Evolutionary conservation across 169 alveolate species (phyloP), one percentile per base, ranked within the genome.

Genomic region (Eimeria mitis): DNA sequence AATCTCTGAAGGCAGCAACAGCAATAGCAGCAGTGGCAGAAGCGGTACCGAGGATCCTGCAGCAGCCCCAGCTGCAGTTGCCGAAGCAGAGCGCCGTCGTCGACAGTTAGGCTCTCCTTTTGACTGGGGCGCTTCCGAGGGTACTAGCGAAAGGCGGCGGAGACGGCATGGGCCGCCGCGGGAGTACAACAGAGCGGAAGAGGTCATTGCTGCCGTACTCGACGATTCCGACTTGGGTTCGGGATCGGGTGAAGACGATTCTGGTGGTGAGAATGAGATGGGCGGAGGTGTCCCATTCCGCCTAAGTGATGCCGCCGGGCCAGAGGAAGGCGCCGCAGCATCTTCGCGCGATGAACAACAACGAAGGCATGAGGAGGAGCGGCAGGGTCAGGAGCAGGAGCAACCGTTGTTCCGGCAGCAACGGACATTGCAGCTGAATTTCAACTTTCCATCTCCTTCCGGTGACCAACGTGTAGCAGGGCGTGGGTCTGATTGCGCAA

Each of bases 61-160:
- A 44, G 70, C 54, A 25, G 63, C 68, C 47, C 44, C 52, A 71
- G 79, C 19, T 31, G 79, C 92, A 63, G 92, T n/a, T 40, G 90
- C 59, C 2, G 90, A 83, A 1, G 90, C 56, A 23, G 56, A n/a
- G 49, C 42, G 25, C 56, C 90, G 44, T 34, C 83, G 47, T 23
- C 81, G 63, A 49, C 92, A 87, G 63, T n/a, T 87, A 52, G 92
- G 92, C 52, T 87, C 92, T 34, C 92, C 92, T 34, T 87, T 87
- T 34, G 81, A 63, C 83, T 87, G 92, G 92, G 83, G 79, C 65
- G 68, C 21, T n/a, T 9, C 83, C 40, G 49, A 87, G 0, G 92
- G 63, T 49, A 28, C 31, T 87, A 83, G 83, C 44, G 81, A 87
- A 40, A 70, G 92, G 79, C 92, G 61, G 25, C 92, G 92, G 47